Base-by-base conservation (phyloP, 2,329 filamentous ascomycete species). In the Aspergillus sclerotialis region DNA sequence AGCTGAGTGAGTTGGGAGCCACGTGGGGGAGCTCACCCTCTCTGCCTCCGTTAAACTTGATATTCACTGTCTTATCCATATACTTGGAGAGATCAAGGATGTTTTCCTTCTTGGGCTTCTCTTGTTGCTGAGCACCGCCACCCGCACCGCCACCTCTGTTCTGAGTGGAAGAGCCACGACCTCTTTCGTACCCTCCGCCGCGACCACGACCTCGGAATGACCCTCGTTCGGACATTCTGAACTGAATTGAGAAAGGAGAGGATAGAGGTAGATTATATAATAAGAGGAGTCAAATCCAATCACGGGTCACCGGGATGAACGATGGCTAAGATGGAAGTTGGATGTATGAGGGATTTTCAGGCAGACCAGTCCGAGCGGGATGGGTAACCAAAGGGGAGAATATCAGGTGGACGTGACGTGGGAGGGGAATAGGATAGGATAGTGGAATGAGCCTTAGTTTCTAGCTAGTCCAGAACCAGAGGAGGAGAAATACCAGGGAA, bases 21-120 rank as follows among this genome's bases (percentile, higher is more conserved):
- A 25, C 13, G 13, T 15, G 9, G 15, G 17, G 32, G 18, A 32
- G 59, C 73, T 42, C 58, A 92, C 88, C 85, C 72, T 95, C 88
- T 40, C 90, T 72, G 1, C 92, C 92, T 27, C 92, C 92, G 56
- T 87, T 95, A 64, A 98, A 96, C 67, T 96, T 96, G 59, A 98
- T 89, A 7, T 76, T 84, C 49, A 98, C 87, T 57, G 83, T 76
- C 76, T 95, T 94, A 64, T 98, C 88, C 83, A 94, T 88, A 65
- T 96, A 98, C 69, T 94, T 94, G 58, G 74, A 79, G 53, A 98
- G 65, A 58, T 98, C 90, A 35, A 98, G 77, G 53, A 98, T 98
- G 62, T 95, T 96, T 67, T 98, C 92, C 73, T 96, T 96, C 78
- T 94, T 95, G 41, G 88, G 86, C 52, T 82, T 78, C 65, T 93